Base-by-base conservation (phyloP, 805 yeast species). In the Lipomyces sp. region DNA sequence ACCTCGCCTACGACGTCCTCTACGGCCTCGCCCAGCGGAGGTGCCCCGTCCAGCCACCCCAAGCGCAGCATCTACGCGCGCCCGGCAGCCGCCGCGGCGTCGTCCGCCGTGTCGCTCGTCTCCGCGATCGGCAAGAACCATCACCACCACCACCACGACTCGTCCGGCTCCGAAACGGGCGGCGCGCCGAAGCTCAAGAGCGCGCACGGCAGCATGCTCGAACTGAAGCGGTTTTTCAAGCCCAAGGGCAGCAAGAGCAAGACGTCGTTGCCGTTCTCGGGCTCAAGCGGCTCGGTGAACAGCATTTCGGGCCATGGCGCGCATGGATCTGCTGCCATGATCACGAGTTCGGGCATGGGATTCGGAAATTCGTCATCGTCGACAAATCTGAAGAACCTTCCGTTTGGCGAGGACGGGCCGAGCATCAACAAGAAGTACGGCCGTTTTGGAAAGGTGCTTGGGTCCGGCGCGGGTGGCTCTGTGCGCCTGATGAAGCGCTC, bases 391-490 rank as follows among this genome's bases (percentile, higher is more conserved):
- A 57, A 51, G 14, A 43, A 44, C 31, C 34, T 66, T 52, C 74
- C 75, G 16, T 72, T 70, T 52, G 66, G 65, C 46, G 76, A 72
- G 43, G 69, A 65, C 35, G 70, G 70, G 10, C 67, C 58, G 10
- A 45, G 58, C 78, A 62, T 78, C 38, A 65, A 79, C 49, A 75
- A 80, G 46, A 83, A 84, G 61, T 88, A 87, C 67, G 93, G 95
- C 36, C 74, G 80, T 22, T 77, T 83, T 1, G 95, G 95, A 11
- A 77, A 77, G 55, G 72, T 83, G 21, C 72, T 88, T 43, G 98
- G 98, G 21, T 81, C 90, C 51, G 98, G 98, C 13, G 97, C 97
- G 1, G 90, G 95, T 22, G 97, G 98, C 1, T 83, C 93, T 0
- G 98, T 90, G n/a, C 78, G 84, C 37, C 75, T 87, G 46, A 84